phyloP scores from a whole-genome alignment of 2,329 filamentous ascomycete genomes.

The Microthyrium microscopicum region DNA sequence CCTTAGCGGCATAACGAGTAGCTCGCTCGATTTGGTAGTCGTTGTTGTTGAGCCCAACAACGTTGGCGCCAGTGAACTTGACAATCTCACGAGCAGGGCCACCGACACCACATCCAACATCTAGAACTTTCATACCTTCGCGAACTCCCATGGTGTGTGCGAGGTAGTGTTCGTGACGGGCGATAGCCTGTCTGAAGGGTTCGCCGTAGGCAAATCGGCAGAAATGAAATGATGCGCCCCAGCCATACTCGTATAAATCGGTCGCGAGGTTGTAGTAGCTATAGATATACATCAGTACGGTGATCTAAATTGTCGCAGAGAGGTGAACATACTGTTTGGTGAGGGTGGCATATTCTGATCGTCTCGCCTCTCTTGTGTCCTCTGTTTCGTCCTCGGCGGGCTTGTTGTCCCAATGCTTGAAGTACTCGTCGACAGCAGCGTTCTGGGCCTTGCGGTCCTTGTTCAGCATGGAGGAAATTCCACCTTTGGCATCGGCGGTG shows the following conservation, averaged over 20 bases:
- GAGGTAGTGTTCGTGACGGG: conserved; percentile 94
- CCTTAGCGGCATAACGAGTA: conserved; percentile 66
- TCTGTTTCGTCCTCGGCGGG: conserved; percentile 62
- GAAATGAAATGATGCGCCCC: conserved; percentile 95
- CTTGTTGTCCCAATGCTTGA: conserved; percentile 94
- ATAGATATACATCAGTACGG: conserved; percentile 15
- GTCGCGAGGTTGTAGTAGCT: conserved; percentile 97
- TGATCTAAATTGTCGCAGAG: conserved; percentile 13
- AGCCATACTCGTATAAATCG: conserved; percentile 91
- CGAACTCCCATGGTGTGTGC: conserved; percentile 76
- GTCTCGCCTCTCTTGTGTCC: conserved; percentile 63
- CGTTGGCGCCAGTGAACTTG: conserved; percentile 81
- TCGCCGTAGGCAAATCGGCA: conserved; percentile 82
- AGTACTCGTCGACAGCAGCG: conserved; percentile 77
- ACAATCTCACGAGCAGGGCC: conserved; percentile 90
- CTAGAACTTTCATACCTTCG: conserved; percentile 76
- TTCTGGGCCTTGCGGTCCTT: conserved; percentile 70
- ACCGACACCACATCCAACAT: conserved; percentile 93
- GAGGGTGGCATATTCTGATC: conserved; percentile 79
- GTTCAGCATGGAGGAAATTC: conserved; percentile 66
- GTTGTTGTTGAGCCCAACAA: conserved; percentile 95
- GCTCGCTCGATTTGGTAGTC: conserved; percentile 97
- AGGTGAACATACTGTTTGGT: conserved; percentile 66
- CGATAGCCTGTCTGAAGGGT: conserved; percentile 77
- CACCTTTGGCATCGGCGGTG: conserved; percentile 52